These are phyloP conservation scores for Sporothrix pallida DNA, from an alignment of 2,329 filamentous ascomycete species.

Conservation along the genomic window DNA sequence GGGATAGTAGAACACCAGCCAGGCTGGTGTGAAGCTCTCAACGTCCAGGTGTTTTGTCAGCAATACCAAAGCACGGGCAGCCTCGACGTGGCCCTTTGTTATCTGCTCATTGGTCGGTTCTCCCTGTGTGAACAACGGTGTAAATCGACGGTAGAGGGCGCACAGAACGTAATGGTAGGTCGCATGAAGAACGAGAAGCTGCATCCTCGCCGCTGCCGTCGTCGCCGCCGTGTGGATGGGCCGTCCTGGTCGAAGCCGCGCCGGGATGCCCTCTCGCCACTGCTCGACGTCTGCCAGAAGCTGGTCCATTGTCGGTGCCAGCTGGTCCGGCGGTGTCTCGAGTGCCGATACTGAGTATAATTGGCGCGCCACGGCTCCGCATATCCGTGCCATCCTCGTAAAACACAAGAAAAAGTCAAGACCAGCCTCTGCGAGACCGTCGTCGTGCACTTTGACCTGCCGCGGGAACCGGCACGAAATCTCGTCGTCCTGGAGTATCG, in stretches of 20 bases:
- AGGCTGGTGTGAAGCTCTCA: slow-evolving; percentile 29
- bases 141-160: slow-evolving; percentile 31
- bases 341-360: slow-evolving; percentile 29
- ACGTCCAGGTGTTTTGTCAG: slow-evolving; percentile 31
- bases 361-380: slow-evolving; percentile 22
- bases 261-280: slow-evolving; percentile 19
- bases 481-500: slow-evolving; percentile 19
- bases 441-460: not conserved
- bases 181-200: slow-evolving; percentile 27
- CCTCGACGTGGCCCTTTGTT: slow-evolving; percentile 16
- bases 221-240: slow-evolving; percentile 6
- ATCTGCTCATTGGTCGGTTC: not conserved
- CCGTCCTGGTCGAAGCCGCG: slow-evolving; percentile 18
- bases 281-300: slow-evolving; percentile 12
- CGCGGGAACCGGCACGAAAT: slow-evolving; percentile 30
- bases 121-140: slow-evolving; percentile 27
- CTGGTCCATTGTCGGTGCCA: not conserved
- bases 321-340: not conserved
- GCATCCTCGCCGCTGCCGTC: slow-evolving; percentile 5
- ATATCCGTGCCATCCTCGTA: slow-evolving; percentile 25
- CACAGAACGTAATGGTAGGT: slow-evolving; percentile 32
- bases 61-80: slow-evolving; percentile 29
- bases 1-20: slow-evolving; percentile 33
- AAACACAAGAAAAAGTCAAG: slow-evolving; percentile 30
- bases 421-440: not conserved